Evolutionary conservation across 2,329 filamentous ascomycete species (phyloP).

Genomic region (Scedosporium aurantiacum): DNA sequence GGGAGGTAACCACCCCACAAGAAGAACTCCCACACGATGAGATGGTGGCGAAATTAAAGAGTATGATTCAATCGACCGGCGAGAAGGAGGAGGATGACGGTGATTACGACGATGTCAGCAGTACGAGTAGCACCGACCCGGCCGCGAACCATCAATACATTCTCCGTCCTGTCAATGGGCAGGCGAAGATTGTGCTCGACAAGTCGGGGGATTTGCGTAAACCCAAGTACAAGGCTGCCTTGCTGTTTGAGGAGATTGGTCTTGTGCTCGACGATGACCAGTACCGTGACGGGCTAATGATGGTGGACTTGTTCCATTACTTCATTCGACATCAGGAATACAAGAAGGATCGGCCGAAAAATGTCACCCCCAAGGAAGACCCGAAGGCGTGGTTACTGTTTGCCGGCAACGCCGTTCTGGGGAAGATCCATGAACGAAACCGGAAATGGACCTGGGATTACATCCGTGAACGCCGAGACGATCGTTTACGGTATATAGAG

Average conservation of each 20-base stretch:
- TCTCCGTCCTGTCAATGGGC: constrained; percentile 86
- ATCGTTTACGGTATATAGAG: constrained; percentile 79
- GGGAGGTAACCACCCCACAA: constrained; percentile 50
- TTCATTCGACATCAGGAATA: constrained; percentile 97
- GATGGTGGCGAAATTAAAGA: constrained; percentile 64
- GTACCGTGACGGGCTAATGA: constrained; percentile 94
- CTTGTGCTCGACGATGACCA: constrained; percentile 96
- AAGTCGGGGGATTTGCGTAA: constrained; percentile 73
- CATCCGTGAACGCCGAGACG: constrained; percentile 83
- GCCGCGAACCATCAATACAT: constrained; percentile 72
- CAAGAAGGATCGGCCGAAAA: constrained; percentile 81
- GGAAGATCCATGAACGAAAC: constrained; percentile 92
- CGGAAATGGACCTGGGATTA: constrained; percentile 92
- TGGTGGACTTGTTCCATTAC: constrained; percentile 97
- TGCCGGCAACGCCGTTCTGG: constrained; percentile 76
- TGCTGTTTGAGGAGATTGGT: constrained; percentile 94
- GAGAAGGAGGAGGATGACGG: constrained; percentile 49
- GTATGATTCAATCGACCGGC: constrained; percentile 47
- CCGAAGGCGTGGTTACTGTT: constrained; percentile 88
- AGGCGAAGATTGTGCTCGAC: constrained; percentile 88
- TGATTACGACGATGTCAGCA: constrained; percentile 19
- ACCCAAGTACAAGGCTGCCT: constrained; percentile 79
- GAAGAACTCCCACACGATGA: constrained; percentile 61
- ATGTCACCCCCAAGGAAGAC: constrained; percentile 70
- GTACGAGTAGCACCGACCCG: background rate